Percentiles rank a stretch among this genome's conserved stretches.
Conservation (phyloP, 2,329 filamentous ascomycete genomes). For the Botrytis hyacinthi region DNA sequence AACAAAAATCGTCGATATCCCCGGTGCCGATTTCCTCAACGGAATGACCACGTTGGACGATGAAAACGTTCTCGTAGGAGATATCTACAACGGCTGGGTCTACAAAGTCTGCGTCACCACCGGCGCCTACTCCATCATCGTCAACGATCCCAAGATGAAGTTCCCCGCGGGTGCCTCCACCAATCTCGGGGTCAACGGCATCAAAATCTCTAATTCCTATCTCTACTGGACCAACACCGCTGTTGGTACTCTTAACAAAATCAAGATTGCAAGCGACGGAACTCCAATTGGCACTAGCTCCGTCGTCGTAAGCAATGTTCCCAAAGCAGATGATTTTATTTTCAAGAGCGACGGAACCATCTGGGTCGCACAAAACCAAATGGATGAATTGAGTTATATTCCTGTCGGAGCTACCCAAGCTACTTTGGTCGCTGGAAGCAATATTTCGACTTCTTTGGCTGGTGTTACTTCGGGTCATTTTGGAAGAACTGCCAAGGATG, state of each 20-base stretch:
- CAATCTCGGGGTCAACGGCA: constrained; percentile 32
- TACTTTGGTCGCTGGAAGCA: constrained; percentile 21
- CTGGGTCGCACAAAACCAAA: constrained; percentile 23
- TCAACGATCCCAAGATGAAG: constrained; percentile 34
- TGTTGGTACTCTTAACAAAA: constrained; percentile 27
- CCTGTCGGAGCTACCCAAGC: neutral
- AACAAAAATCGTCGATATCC: constrained; percentile 23
- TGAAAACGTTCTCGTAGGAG: constrained; percentile 29
- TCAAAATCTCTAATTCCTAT: constrained; percentile 31
- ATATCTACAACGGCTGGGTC: constrained; percentile 31
- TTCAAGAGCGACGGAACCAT: constrained; percentile 23
- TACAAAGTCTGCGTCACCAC: constrained; percentile 32
- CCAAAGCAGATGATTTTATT: constrained; percentile 26
- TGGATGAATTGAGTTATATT: constrained; percentile 22
- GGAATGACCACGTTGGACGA: constrained; percentile 30
- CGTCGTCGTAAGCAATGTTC: constrained; percentile 21
- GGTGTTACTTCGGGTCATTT: constrained; percentile 27
- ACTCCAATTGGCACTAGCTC: constrained; percentile 19
- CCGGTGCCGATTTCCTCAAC: constrained; percentile 31
- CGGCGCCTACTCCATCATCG: constrained; percentile 29
- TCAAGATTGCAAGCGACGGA: constrained; percentile 27
- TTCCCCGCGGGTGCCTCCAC: constrained; percentile 15
- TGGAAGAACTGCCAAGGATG: constrained; percentile 22
- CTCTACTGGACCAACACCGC: constrained; percentile 37
- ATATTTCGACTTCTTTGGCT: constrained; percentile 22